These are phyloP conservation scores for Xylaria flabelliformis DNA, from an alignment of 495 filamentous ascomycete genomes.

Conservation along the genomic window DNA sequence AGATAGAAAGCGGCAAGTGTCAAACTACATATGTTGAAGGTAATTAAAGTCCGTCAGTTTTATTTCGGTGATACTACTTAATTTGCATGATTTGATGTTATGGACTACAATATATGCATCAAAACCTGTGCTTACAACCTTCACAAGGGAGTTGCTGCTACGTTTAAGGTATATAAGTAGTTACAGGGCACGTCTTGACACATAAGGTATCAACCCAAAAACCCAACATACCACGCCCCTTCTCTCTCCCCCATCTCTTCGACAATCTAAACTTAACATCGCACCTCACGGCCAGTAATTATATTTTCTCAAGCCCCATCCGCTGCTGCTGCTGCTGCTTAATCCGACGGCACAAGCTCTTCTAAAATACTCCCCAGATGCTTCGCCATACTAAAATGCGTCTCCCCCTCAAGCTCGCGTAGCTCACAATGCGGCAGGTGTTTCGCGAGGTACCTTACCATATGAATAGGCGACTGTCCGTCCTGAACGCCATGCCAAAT, in stretches of 20 bases:
- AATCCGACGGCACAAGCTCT: background rate
- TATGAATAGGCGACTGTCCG: background rate
- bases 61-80: background rate
- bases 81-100: too few species aligned
- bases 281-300: too few species aligned
- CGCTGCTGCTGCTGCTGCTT: background rate
- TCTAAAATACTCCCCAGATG: background rate
- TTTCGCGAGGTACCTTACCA: background rate
- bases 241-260: too few species aligned
- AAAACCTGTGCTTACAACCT: too few species aligned
- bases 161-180: too few species aligned
- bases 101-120: too few species aligned
- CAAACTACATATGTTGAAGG: background rate
- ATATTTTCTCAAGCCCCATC: background rate
- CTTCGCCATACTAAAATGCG: background rate
- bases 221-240: too few species aligned
- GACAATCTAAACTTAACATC: too few species aligned
- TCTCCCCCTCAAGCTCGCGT: background rate
- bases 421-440: background rate
- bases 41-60: too few species aligned
- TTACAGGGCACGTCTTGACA: too few species aligned
- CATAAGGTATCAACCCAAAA: too few species aligned
- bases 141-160: too few species aligned
- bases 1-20: background rate
- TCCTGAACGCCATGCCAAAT: background rate